phyloP scores from a whole-genome alignment of 371 early-diverging fungal genomes.

The Mucor velutinosus region DNA sequence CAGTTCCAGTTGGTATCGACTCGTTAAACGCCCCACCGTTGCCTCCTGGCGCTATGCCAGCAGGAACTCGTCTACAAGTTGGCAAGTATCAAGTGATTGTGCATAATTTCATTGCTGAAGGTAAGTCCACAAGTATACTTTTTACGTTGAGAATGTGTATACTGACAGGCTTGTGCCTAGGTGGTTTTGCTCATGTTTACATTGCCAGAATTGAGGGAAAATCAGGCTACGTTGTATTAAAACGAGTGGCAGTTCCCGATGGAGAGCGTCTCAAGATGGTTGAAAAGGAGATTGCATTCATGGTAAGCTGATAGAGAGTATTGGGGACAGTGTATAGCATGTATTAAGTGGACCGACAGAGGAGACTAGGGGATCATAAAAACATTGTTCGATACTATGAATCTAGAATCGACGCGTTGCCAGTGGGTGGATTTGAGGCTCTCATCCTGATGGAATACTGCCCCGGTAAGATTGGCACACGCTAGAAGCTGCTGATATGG shows the following conservation, averaged over 20 bases:
- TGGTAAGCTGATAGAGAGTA: constrained; percentile 53
- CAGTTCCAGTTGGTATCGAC: constrained; percentile 50
- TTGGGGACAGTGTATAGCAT: too few relatives aligned
- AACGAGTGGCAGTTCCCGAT: constrained; percentile 77
- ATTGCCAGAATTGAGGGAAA: constrained; percentile 66
- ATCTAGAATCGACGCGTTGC: constrained; percentile 63
- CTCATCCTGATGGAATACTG: constrained; percentile 93
- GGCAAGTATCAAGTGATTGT: constrained; percentile 55
- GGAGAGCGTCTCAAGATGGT: constrained; percentile 63
- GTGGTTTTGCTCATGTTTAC: constrained; percentile 90
- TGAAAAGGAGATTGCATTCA: constrained; percentile 74
- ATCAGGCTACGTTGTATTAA: constrained; percentile 68
- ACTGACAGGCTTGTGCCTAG: constrained; percentile 27
- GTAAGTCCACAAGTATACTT: constrained; percentile 13
- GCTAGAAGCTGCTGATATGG: not conserved
- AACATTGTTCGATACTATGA: constrained; percentile 84
- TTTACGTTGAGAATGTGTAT: not conserved
- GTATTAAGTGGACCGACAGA: constrained; percentile 39
- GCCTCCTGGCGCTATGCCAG: constrained; percentile 51
- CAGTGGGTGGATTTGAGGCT: constrained; percentile 72
- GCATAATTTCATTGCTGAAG: constrained; percentile 57
- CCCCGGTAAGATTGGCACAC: constrained; percentile 53
- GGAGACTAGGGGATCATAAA: constrained; percentile 74
- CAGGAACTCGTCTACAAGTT: constrained; percentile 58
- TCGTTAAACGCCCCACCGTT: constrained; percentile 34